Evolutionary conservation across 2,329 filamentous ascomycete species (phyloP), one percentile per base, ranked within the genome.

Genomic region (Trichoderma cornu-damae): DNA sequence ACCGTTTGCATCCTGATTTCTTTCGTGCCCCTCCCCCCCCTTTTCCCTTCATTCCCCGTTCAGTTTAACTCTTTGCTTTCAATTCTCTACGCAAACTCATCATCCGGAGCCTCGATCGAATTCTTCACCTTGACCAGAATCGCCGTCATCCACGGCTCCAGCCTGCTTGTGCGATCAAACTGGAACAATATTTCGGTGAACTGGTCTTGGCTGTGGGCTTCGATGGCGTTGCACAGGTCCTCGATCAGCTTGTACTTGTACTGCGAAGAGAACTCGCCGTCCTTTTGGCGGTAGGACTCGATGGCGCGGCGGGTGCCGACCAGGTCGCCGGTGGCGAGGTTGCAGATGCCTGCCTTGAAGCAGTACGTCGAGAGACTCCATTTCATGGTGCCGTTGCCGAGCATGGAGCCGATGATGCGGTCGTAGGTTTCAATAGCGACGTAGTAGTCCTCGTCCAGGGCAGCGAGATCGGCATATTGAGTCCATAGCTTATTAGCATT

Each of bases 81-180:
- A 6, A 12, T 22, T n/a, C 22, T 55, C 30, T 70, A 75, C 30
- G 73, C 73, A 67, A 75, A 75, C 66, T 76, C 74, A 53, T 75
- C 73, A 51, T 74, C 72, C 16, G 70, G 69, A 61, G 73, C 77
- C 74, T 93, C 87, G 66, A 96, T 95, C 54, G 79, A 79, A 66
- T 86, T 86, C 85, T 96, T 96, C 67, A 96, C 81, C 65, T 85
- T 83, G 68, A 96, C 76, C 61, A 96, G 73, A 58, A 96, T 77
- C 30, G 87, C 89, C 50, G 89, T 96, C 87, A 96, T 96, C 93
- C 93, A 97, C 77, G 93, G 94, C 70, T 96, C 92, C 68, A 97
- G 76, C 79, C 94, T 94, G 76, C 86, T 94, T 76, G 96, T 80
- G 76, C 95, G 89, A 71, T 96, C 91, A 69, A 84, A 97, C 71